Evolutionary conservation across 306 rosid species (phyloP), one percentile per base, ranked within the genome.

Genomic region (Neltuma alba): DNA sequence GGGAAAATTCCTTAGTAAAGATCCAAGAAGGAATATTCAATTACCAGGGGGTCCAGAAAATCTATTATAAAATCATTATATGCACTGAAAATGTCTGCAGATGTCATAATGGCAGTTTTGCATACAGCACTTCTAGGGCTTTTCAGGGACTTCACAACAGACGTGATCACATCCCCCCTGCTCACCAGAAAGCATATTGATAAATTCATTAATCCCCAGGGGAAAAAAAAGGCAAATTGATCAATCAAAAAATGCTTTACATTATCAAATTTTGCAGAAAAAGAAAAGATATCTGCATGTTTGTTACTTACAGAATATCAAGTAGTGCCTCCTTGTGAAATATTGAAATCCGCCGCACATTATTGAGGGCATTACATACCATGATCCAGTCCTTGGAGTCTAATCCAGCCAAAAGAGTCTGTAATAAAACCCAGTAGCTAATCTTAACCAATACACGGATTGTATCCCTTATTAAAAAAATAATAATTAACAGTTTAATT

Each of bases 91-190:
- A 95, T 89, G 86, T 95, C 99, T 10, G 93, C 93, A 76, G 97
- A 91, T 55, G 98, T 89, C 99, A 92, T 92, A 57, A 92, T 86
- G n/a, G 98, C 96, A 72, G 99, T 95, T 85, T 95, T 95, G 83
- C 93, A 88, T 78, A 95, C 94, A 82, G 99, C 98, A 78, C 99
- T 93, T 87, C 99, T 87, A 25, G 99, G 99, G 87, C 77, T 90
- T 83, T 96, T 96, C 86, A 96, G 83, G 62, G 99, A 86, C 89
- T 88, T 93, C 7, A 82, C 96, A 74, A 96, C 88, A 54, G 83
- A 85, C 20, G 88, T 82, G 76, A 96, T 89, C 76, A 93, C 94
- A 71, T 90, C 96, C 72, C 86, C 97, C 85, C 99, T 96, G 73
- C 83, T 76, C 67, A 85, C 76, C 83, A 84, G 75, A 70, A 20